Evolutionary conservation across 192 early-diverging fungal genomes (phyloP), one percentile per base, ranked within the genome.

Genomic region (Gamsiella multidivaricata): DNA sequence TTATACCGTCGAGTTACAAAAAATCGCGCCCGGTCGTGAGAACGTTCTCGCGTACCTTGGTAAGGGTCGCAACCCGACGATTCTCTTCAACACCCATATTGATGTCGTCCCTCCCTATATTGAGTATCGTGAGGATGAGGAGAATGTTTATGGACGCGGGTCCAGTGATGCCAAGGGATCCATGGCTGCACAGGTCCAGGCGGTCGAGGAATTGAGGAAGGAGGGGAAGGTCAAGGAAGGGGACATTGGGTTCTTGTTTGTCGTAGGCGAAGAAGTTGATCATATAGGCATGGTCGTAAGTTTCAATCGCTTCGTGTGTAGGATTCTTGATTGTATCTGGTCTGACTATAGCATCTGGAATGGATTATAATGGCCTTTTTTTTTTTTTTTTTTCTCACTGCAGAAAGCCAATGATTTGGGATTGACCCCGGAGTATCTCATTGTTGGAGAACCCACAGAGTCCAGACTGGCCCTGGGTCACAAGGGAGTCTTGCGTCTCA

Each of bases 401-500:
- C 26, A 78, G 74, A 69, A 67, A 43, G 85, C 85, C 3, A 85
- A 86, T 34, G 61, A 69, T 17, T 61, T 86, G 2, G 68, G 61
- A 51, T 67, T 86, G 18, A 55, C 63, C 2, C 74, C 83, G 15
- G 74, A 71, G 18, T 83, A 76, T 29, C 39, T 85, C 34, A 61
- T 85, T 59, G 84, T 82, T 12, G 85, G 85, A n/a, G 85, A 86
- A 39, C 85, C 85, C 25, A 86, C 85, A 31, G 85, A 86, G 58
- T 71, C 73, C 0, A 49, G 64, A 4, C 54, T 85, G 45, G 85
- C 85, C 15, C 34, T 72, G 26, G 85, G 85, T n/a, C 85, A 86
- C 61, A 86, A 86, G 69, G 85, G 85, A 29, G 78, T 80, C 32
- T 47, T 85, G 57, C 65, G 65, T 17, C 43, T 65, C 57, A 80